A percentile compares a stretch with the other conserved stretches of the same genome.
These are phyloP conservation scores for Eleusine coracana DNA, from an alignment of 176 grass and related monocot genomes.

Conservation along the genomic window DNA sequence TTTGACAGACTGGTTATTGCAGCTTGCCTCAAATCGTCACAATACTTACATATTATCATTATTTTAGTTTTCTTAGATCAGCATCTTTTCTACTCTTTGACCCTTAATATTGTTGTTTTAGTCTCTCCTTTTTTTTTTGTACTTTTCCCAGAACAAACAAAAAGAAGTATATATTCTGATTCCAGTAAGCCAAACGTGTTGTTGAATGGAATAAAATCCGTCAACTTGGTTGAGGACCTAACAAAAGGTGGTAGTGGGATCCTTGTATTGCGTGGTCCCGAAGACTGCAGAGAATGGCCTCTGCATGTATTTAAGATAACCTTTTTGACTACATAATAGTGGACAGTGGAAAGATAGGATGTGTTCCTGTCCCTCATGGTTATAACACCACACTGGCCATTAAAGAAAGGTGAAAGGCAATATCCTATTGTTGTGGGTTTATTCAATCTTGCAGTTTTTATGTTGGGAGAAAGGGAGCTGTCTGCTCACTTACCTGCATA, in stretches of 20 bases:
- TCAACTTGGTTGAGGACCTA: constrained; percentile 37
- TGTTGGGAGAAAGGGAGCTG: constrained; percentile 43
- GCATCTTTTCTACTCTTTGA: constrained; percentile 12
- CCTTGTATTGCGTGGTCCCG: constrained; percentile 25
- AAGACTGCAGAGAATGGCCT: constrained; percentile 18
- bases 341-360: constrained; percentile 17
- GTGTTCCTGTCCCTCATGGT: constrained; percentile 37
- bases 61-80: constrained; percentile 29
- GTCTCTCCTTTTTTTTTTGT: not conserved
- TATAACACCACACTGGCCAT: constrained; percentile 7
- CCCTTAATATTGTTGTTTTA: not conserved
- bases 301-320: constrained; percentile 24
- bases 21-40: not conserved
- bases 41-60: not conserved
- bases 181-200: not conserved
- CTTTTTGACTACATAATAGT: constrained; percentile 50
- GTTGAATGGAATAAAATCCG: constrained; percentile 13
- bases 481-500: constrained; percentile 46
- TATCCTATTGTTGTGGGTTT: constrained; percentile 35
- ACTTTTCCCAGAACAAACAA: constrained; percentile 26
- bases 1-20: constrained; percentile 4
- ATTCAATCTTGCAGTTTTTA: constrained; percentile 27
- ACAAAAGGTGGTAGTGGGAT: constrained; percentile 30
- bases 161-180: not conserved
- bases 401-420: constrained; percentile 1